A percentile compares a stretch with the other conserved stretches of the same genome.
Evolutionary conservation across 2,329 filamentous ascomycete genomes (phyloP).

Genomic region (Venturia asperata): DNA sequence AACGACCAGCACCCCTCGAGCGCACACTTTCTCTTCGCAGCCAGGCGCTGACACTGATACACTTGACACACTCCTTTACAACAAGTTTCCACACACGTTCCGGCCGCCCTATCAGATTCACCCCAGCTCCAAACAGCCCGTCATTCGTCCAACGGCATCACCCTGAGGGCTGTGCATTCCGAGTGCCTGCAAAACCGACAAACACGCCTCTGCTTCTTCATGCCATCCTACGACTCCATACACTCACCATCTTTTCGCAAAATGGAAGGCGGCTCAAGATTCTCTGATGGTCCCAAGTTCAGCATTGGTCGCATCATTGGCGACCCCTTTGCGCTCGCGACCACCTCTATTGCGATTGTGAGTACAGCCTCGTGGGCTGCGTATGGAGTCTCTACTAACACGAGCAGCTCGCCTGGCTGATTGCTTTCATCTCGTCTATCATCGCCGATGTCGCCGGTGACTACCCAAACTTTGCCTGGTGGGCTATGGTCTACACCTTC

Average conservation of each 20-base stretch:
- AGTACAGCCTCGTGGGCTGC: constrained; percentile 34
- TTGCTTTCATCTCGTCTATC: constrained; percentile 80
- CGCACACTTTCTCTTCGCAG: constrained; percentile 8
- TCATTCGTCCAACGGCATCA: constrained; percentile 1
- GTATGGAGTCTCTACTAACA: constrained; percentile 22
- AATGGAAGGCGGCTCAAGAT: constrained; percentile 62
- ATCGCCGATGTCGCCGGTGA: constrained; percentile 53
- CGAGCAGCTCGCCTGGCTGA: constrained; percentile 82
- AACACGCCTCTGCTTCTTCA: constrained; percentile 35
- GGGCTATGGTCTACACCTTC: constrained; percentile 78
- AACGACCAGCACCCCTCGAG: not conserved
- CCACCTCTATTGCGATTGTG: constrained; percentile 85
- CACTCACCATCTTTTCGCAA: constrained; percentile 68
- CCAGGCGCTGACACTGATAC: constrained; percentile 9
- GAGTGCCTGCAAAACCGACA: not conserved
- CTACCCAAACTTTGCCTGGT: constrained; percentile 90
- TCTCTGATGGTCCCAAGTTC: constrained; percentile 49
- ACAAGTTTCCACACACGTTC: constrained; percentile 2
- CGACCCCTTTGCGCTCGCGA: constrained; percentile 92
- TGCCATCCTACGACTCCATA: constrained; percentile 68
- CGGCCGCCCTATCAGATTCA: not conserved
- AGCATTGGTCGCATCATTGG: constrained; percentile 84
- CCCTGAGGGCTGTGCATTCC: constrained; percentile 2
- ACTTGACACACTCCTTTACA: not conserved
- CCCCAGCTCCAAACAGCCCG: not conserved